phyloP scores from a whole-genome alignment of 2,329 filamentous ascomycete species.

The Ascochyta lentis region DNA sequence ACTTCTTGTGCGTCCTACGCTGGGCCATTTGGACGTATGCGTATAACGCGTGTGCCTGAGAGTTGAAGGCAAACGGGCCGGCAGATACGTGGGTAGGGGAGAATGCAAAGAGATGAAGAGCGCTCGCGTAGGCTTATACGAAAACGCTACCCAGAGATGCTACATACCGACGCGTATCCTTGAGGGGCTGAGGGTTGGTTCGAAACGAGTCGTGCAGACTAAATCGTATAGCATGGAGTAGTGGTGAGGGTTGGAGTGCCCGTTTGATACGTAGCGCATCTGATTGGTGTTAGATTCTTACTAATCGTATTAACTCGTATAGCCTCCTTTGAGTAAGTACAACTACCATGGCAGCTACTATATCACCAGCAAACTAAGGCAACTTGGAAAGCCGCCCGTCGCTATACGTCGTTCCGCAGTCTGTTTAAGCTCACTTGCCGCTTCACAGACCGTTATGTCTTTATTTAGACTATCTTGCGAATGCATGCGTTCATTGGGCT shows the following conservation, averaged over 20 bases:
- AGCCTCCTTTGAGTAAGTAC: background rate
- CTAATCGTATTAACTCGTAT: slow-evolving; percentile 1
- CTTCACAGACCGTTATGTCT: background rate
- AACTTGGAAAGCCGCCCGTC: background rate
- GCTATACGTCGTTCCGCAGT: background rate
- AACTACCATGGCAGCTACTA: background rate
- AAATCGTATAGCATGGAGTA: background rate
- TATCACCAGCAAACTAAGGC: too few relatives aligned
- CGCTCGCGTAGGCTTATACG: slow-evolving; percentile 2
- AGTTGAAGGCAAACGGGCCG: background rate
- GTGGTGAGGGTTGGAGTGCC: background rate
- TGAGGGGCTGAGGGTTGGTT: background rate
- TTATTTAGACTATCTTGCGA: background rate
- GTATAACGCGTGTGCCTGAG: background rate
- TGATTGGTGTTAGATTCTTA: background rate
- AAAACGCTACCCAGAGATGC: background rate
- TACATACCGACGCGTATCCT: slow-evolving; percentile 1
- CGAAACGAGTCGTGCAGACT: background rate
- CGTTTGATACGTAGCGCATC: background rate
- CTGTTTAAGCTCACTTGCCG: background rate
- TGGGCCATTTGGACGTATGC: slow-evolving; percentile 7
- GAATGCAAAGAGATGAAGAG: background rate
- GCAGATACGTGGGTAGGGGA: background rate
- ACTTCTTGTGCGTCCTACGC: slow-evolving; percentile 29
- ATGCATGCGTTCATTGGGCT: background rate